Conservation (phyloP, 345 rosid species). For the Salix koriyanagi region DNA sequence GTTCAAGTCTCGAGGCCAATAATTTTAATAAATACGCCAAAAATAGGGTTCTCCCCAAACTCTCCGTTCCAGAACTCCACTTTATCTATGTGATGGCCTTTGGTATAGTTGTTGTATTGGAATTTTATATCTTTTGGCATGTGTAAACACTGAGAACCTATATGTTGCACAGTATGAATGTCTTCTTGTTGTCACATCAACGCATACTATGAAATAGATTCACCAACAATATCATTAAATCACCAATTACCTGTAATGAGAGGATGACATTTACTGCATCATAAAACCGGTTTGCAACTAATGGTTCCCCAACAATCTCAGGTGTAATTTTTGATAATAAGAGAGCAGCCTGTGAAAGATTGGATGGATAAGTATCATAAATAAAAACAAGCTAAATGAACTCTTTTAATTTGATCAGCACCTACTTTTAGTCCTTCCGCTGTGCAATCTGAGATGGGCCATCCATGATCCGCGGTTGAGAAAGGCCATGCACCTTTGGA, state of each 20-base stretch:
- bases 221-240: background rate
- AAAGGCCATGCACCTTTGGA: constrained; percentile 99
- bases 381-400: constrained; percentile 9
- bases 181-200: background rate
- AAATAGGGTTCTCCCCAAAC: background rate
- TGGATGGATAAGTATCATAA: background rate
- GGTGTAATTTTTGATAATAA: constrained; percentile 62
- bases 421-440: constrained; percentile 91
- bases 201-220: background rate
- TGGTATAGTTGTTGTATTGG: background rate
- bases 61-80: background rate
- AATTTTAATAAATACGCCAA: background rate
- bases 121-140: background rate
- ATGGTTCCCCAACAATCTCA: constrained; percentile 74
- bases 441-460: constrained; percentile 96
- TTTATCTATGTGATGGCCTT: background rate
- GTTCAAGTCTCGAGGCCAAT: background rate
- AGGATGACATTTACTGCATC: constrained; percentile 87
- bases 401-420: background rate
- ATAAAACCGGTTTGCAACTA: constrained; percentile 53
- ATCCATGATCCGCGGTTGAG: constrained; percentile 95
- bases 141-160: background rate
- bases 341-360: constrained; percentile 57
- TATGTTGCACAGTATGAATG: background rate
- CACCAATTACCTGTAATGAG: constrained; percentile 66